Percentiles rank a stretch among this genome's conserved stretches.
Conservation (phyloP, 139 green algal genomes). For the Raphidocelis subcapitata region DNA sequence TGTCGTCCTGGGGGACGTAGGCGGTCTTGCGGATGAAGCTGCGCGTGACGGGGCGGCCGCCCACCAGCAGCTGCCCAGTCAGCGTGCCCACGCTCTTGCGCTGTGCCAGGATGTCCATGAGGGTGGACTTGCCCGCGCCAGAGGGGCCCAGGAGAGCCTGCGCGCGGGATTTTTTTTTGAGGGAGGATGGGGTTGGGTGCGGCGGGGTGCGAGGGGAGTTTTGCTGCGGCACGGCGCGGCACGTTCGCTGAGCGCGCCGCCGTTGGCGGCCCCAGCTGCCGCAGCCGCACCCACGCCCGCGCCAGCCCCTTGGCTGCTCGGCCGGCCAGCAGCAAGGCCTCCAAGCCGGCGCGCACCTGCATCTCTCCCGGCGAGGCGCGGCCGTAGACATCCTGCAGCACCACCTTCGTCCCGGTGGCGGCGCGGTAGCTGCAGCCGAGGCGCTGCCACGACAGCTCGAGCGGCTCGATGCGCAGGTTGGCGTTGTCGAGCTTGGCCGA, state of each 20-base stretch:
- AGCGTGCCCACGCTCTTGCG: constrained; percentile 16
- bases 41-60: not conserved
- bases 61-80: not conserved
- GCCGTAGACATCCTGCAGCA: constrained; percentile 14
- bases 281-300: too few relatives aligned
- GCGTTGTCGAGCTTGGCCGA: not conserved
- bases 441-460: not conserved
- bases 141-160: constrained; percentile 14
- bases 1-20: constrained; percentile 27
- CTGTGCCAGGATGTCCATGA: constrained; percentile 33
- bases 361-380: constrained; percentile 13
- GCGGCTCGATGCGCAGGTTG: too few relatives aligned
- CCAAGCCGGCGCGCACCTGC: not conserved
- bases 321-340: too few relatives aligned
- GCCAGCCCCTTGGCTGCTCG: too few relatives aligned
- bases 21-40: not conserved
- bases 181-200: not conserved
- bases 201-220: too few relatives aligned
- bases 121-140: constrained; percentile 29
- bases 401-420: not conserved
- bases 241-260: too few relatives aligned
- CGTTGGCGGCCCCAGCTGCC: too few relatives aligned
- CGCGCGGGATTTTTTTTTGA: too few relatives aligned
- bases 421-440: constrained; percentile 1
- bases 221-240: too few relatives aligned